These are phyloP conservation scores for Pisolithus orientalis DNA, from an alignment of 768 basidiomycete species.

Conservation along the genomic window DNA sequence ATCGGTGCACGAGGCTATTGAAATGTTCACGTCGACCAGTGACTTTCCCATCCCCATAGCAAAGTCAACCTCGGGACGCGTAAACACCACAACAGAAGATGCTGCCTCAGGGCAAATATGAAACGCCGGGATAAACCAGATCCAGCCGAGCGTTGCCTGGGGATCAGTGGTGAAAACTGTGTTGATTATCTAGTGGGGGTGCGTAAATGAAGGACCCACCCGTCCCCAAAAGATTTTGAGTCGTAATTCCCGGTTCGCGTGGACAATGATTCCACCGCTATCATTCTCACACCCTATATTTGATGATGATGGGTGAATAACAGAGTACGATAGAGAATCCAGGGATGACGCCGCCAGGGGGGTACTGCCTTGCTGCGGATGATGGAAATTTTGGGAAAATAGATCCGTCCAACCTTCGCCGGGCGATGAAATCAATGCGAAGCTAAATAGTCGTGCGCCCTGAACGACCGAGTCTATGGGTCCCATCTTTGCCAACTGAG, in stretches of 20 bases:
- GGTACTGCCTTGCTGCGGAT: not conserved
- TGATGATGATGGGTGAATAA: not conserved
- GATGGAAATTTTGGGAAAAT: conserved; percentile 12
- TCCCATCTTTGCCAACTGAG: not conserved
- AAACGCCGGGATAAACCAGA: conserved; percentile 83
- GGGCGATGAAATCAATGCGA: conserved; percentile 12
- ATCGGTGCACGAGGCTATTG: conserved; percentile 42
- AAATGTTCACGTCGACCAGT: conserved; percentile 62
- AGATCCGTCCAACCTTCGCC: conserved; percentile 38
- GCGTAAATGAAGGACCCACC: conserved; percentile 30
- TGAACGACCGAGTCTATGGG: not conserved
- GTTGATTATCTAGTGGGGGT: not conserved
- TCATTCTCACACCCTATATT: conserved; percentile 13
- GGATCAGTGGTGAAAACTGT: not conserved
- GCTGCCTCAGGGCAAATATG: conserved; percentile 56
- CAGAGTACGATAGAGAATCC: conserved; percentile 2
- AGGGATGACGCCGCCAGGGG: not conserved
- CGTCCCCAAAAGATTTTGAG: conserved; percentile 69
- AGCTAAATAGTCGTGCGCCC: not conserved
- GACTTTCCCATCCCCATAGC: conserved; percentile 64
- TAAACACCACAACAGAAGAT: conserved; percentile 34
- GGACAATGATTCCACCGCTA: conserved; percentile 47
- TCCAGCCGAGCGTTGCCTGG: conserved; percentile 76
- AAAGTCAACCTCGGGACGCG: conserved; percentile 69
- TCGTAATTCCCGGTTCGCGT: conserved; percentile 62